Evolutionary conservation across 495 filamentous ascomycete species (phyloP).

Genomic region (Patellaria atrata): DNA sequence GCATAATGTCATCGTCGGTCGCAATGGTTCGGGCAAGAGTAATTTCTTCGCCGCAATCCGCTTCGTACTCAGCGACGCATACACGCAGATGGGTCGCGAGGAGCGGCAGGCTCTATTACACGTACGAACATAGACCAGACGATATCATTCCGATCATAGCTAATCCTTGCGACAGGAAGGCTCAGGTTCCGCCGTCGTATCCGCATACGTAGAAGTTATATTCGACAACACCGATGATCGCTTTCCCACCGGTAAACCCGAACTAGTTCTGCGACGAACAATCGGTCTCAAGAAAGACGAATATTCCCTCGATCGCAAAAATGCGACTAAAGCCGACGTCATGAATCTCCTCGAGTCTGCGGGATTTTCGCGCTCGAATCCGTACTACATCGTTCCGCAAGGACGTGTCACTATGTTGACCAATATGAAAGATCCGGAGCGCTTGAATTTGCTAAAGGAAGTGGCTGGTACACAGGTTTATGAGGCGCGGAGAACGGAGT

Average conservation of each 20-base stretch:
- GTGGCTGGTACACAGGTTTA: constrained; percentile 96
- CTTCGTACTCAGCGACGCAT: constrained; percentile 95
- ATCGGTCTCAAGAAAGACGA: constrained; percentile 98
- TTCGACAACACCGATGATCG: constrained; percentile 97
- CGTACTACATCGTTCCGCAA: constrained; percentile 98
- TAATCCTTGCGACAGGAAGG: constrained; percentile 49
- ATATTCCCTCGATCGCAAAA: constrained; percentile 92
- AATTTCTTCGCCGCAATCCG: constrained; percentile 99
- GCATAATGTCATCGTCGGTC: constrained; percentile 97
- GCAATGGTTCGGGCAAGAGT: constrained; percentile 97
- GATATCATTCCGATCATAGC: too few relatives aligned
- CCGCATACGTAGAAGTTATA: constrained; percentile 95
- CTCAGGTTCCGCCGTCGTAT: constrained; percentile 95
- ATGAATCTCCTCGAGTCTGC: constrained; percentile 92
- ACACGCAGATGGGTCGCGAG: constrained; percentile 89
- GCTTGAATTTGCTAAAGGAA: constrained; percentile 83
- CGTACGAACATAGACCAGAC: too few relatives aligned
- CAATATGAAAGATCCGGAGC: constrained; percentile 92
- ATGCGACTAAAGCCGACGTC: constrained; percentile 86
- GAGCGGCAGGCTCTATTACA: constrained; percentile 91
- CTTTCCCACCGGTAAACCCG: constrained; percentile 85
- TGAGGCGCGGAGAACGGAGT: constrained; percentile 77
- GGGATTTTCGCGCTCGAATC: constrained; percentile 92
- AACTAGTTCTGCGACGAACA: constrained; percentile 78
- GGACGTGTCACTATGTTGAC: constrained; percentile 90